Percentiles rank a stretch among this genome's conserved stretches.
phyloP scores from a whole-genome alignment of 176 grass and related monocot species.

The Aegilops speltoides region DNA sequence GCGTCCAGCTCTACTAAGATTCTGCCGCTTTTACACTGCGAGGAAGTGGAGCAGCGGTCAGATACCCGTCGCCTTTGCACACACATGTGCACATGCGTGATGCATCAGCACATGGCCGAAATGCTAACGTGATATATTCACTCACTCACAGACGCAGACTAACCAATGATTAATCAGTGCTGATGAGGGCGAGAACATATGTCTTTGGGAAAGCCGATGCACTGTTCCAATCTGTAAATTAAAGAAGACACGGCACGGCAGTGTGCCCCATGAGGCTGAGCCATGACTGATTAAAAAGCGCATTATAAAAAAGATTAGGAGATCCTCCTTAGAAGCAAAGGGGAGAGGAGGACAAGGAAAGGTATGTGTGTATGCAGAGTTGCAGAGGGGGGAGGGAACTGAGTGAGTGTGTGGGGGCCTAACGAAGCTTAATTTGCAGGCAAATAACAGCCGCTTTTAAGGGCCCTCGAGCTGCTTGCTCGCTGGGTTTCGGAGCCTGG shows the following conservation, averaged over 20 bases:
- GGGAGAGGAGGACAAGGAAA: slow-evolving; percentile 31
- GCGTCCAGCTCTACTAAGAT: slow-evolving; percentile 37
- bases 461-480: slow-evolving; percentile 37
- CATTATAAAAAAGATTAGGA: no score
- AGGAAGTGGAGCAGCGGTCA: slow-evolving; percentile 20
- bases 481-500: slow-evolving; percentile 43
- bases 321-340: slow-evolving; percentile 70
- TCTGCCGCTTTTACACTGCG: slow-evolving; percentile 9
- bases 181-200: not conserved
- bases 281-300: slow-evolving; percentile 30
- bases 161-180: not conserved
- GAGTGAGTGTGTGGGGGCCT: slow-evolving; percentile 15
- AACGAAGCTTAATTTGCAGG: slow-evolving; percentile 47
- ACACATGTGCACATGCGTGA: not conserved
- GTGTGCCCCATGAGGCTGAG: slow-evolving; percentile 22
- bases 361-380: not conserved
- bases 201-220: slow-evolving; percentile 29
- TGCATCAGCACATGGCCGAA: slow-evolving; percentile 44
- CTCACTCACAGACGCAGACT: not conserved
- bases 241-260: not conserved
- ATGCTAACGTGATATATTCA: slow-evolving; percentile 21
- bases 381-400: slow-evolving; percentile 16
- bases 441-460: slow-evolving; percentile 60
- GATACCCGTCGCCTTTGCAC: slow-evolving; percentile 25
- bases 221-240: slow-evolving; percentile 37